Base-by-base conservation (phyloP, 176 grass and related monocot genomes). In the Paspalum vaginatum region DNA sequence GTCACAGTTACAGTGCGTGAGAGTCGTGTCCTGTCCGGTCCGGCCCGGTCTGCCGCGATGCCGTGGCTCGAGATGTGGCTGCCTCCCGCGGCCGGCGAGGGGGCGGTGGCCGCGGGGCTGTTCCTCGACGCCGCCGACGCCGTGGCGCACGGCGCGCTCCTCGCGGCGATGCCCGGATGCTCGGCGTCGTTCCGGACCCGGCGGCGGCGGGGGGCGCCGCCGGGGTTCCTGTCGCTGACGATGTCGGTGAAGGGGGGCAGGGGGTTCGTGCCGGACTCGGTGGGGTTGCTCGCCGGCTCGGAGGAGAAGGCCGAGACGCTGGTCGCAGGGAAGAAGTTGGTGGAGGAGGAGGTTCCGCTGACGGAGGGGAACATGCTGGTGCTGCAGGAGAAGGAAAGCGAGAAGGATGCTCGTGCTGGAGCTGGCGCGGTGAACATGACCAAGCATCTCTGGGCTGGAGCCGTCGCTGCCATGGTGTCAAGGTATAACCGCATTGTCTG, bases 391-490 rank as follows among this genome's bases (percentile, higher is more conserved):
- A 60, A 65, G 60, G 25, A 83, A 70, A 52, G 63, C 39, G 53
- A 69, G 38, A 63, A 79, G 72, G 84, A 79, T 32, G 70, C 32
- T 21, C 56, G 26, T n/a, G 75, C 90, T 16, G 86, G 90, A n/a
- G 88, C 88, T 2, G 88, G 82, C 6, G 88, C 93, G 27, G 78
- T 96, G 82, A 99, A 96, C 81, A 90, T 71, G 39, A 93, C 93
- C 12, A 93, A 99, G 43, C 93, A 99, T 90, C 87, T 99, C 48
- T 99, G 93, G 90, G 56, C 93, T 15, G 93, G 97, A 54, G 97
- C 97, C 44, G 88, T 96, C 18, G 97, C 97, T 49, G 93, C 97
- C 52, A 99, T 99, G 93, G 87, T 99, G 52, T 99, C 93, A 0
- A 91, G 97, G 97, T 96, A 95, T 68, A 22, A 69, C 74, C 4